Conservation (phyloP, 208 protist genomes). For the Crithidia brevicula region DNA sequence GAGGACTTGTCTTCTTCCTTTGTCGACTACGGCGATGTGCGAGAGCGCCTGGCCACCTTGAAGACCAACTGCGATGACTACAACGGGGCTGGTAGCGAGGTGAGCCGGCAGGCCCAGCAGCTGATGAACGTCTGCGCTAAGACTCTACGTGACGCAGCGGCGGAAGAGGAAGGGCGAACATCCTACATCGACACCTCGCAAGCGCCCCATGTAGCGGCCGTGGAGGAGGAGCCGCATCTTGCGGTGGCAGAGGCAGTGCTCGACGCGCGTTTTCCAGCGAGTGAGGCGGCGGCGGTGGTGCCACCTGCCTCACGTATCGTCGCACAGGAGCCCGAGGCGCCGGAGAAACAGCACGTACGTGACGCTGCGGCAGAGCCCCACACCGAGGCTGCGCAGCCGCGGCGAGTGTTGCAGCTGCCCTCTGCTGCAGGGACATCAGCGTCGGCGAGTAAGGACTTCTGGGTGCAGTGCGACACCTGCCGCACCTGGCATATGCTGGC, state of each 20-base stretch:
- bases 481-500: conserved; percentile 47
- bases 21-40: conserved; percentile 45
- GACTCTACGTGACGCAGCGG: conserved; percentile 55
- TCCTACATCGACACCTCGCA: background rate
- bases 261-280: conserved; percentile 32
- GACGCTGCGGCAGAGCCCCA: background rate
- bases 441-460: conserved; percentile 26
- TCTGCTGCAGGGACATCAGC: background rate
- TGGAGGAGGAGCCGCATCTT: no score
- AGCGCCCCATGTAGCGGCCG: no score
- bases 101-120: conserved; percentile 37
- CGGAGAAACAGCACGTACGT: background rate
- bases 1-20: conserved; percentile 13
- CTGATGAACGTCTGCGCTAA: conserved; percentile 45
- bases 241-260: background rate
- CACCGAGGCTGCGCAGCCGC: background rate
- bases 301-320: conserved; percentile 1
- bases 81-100: conserved; percentile 54
- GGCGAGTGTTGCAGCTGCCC: conserved; percentile 19
- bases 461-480: conserved; percentile 60
- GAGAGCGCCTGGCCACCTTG: conserved; percentile 51
- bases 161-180: conserved; percentile 33
- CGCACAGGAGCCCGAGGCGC: background rate
- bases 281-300: conserved; percentile 6
- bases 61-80: conserved; percentile 57